These are phyloP conservation scores for Nicotiana tomentosiformis DNA, from an alignment of 257 asterid genomes.

Conservation along the genomic window DNA sequence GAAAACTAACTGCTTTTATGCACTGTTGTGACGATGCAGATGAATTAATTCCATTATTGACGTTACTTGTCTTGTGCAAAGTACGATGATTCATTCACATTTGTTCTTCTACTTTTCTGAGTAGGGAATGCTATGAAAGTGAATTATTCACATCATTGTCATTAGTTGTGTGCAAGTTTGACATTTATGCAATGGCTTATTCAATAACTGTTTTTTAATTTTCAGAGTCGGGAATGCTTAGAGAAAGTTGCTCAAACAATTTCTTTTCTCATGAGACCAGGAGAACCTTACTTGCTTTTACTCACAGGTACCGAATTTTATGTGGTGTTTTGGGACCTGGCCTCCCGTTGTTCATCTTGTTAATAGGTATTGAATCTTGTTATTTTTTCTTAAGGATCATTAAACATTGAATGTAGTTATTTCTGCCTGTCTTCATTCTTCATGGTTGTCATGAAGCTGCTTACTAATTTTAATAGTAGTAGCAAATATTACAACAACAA, in stretches of 20 bases:
- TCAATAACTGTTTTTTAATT: background rate
- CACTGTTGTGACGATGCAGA: background rate
- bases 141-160: background rate
- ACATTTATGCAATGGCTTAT: background rate
- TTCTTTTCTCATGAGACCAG: conserved; percentile 53
- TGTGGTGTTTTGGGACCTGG: background rate
- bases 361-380: background rate
- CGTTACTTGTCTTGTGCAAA: background rate
- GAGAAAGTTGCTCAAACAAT: conserved; percentile 83
- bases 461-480: background rate
- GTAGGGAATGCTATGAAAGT: background rate
- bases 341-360: background rate
- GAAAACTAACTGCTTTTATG: background rate
- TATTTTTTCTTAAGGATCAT: background rate
- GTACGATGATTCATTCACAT: background rate
- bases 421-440: background rate
- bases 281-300: conserved; percentile 49
- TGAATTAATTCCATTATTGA: background rate
- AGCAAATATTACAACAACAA: background rate
- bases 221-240: conserved; percentile 95
- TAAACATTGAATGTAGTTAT: background rate
- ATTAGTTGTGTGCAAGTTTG: background rate
- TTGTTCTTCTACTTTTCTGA: background rate
- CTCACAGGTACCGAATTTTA: conserved; percentile 64
- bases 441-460: background rate